Evolutionary conservation across 768 basidiomycete species (phyloP).

Genomic region (Auriscalpium microsporum): DNA sequence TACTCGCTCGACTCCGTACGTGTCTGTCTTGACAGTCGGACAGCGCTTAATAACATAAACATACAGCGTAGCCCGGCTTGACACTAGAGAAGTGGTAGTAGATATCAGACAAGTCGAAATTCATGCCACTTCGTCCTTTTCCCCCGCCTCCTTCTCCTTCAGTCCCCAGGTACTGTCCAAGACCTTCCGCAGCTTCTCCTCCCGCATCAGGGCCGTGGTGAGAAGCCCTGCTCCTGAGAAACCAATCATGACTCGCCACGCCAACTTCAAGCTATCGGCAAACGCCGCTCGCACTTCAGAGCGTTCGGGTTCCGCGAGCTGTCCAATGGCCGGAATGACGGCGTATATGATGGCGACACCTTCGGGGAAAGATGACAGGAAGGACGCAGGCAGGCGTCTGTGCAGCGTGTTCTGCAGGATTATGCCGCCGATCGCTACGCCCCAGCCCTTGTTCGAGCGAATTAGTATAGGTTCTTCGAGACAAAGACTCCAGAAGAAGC

Average conservation of each 20-base stretch:
- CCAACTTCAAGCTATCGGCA: constrained; percentile 25
- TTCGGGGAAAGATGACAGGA: constrained; percentile 26
- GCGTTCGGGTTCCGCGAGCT: constrained; percentile 26
- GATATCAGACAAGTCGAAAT: background rate
- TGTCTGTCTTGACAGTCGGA: too few relatives aligned
- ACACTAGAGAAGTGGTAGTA: too few relatives aligned
- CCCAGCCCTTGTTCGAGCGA: constrained; percentile 36
- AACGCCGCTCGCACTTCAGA: constrained; percentile 34
- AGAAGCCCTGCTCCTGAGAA: constrained; percentile 31
- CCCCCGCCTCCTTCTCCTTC: background rate
- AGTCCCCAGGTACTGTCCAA: background rate
- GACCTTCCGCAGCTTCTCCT: background rate
- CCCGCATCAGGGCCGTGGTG: constrained; percentile 25
- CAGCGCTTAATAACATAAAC: too few relatives aligned
- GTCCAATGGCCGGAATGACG: constrained; percentile 33
- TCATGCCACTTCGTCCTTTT: background rate
- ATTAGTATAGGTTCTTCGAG: background rate
- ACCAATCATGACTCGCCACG: constrained; percentile 39
- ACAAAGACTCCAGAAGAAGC: background rate
- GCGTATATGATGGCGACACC: constrained; percentile 37
- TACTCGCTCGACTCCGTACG: too few relatives aligned
- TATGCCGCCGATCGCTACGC: constrained; percentile 40
- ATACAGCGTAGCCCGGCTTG: too few relatives aligned
- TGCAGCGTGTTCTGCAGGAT: constrained; percentile 45
- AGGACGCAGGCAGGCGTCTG: constrained; percentile 31